phyloP scores from a whole-genome alignment of 2,329 filamentous ascomycete genomes.

The Aspergillus texensis region DNA sequence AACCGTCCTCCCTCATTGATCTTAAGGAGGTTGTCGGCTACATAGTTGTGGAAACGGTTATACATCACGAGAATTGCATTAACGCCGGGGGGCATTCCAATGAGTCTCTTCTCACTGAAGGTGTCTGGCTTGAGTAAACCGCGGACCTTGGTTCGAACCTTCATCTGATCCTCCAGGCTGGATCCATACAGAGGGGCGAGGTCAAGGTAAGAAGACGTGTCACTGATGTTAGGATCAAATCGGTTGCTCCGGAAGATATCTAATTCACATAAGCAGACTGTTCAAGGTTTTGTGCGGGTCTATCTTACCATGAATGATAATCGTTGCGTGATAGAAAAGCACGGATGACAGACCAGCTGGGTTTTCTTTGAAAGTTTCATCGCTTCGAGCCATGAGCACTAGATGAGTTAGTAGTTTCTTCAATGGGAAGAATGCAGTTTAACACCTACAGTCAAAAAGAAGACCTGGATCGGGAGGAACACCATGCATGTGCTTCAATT shows the following conservation, averaged over 20 bases:
- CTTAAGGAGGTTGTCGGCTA: constrained; percentile 37
- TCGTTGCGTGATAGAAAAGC: constrained; percentile 54
- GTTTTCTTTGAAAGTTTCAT: constrained; percentile 34
- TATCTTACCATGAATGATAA: constrained; percentile 53
- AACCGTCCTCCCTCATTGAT: constrained; percentile 48
- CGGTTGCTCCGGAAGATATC: constrained; percentile 42
- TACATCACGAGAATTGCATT: constrained; percentile 40
- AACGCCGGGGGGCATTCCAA: constrained; percentile 39
- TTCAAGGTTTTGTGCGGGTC: not conserved
- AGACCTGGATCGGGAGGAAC: constrained; percentile 12
- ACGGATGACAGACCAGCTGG: constrained; percentile 50
- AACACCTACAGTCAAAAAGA: constrained; percentile 12
- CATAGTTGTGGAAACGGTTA: constrained; percentile 45
- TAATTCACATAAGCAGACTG: constrained; percentile 18
- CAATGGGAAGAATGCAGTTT: not conserved
- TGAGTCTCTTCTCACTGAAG: constrained; percentile 37
- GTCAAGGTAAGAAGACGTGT: constrained; percentile 53
- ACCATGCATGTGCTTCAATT: constrained; percentile 7
- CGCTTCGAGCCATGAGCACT: constrained; percentile 15
- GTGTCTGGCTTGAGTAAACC: constrained; percentile 45
- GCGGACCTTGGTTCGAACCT: constrained; percentile 38
- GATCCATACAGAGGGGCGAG: constrained; percentile 50
- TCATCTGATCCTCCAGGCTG: constrained; percentile 36
- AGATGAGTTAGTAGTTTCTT: not conserved
- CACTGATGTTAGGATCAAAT: constrained; percentile 36